Base-by-base conservation (phyloP, 1,284 basidiomycete species). In the Takashimella koratensis region DNA sequence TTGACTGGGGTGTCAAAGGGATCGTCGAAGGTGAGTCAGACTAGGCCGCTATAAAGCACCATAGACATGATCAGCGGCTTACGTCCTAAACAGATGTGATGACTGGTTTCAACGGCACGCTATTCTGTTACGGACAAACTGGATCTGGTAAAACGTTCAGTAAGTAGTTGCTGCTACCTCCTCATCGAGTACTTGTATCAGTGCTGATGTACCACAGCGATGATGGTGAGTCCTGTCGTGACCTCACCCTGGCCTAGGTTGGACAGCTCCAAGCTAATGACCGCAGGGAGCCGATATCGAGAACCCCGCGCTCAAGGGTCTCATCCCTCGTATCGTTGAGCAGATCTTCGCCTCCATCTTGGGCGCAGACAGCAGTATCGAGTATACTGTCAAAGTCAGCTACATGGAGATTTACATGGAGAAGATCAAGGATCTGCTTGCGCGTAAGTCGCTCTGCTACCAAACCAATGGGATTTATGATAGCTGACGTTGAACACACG, bases 331-430 rank as follows among this genome's bases (percentile, higher is more conserved):
- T 54, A 98, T 98, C 68, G 96, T 95, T 3, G 94, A 98, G 74
- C 95, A 98, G 76, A 98, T 99, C 74, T 99, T 99, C 74, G 88
- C 93, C 59, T 93, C 91, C 51, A 99, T 99, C 74, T 86, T 96
- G 62, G 85, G 90, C 65, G 96, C 94, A 52, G 95, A 98, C 65
- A 84, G 90, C 41, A 90, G 92, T 73, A 80, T 98, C 59, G 96
- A 99, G 76, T 99, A 98, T 75, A 85, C 98, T 54, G 96, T 99
- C 75, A 99, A 99, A 79, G 96, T 98, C 51, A 97, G 93, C 36
- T 99, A 98, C 76, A 97, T 99, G 93, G 96, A 99, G 76, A 98
- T 99, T 63, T 99, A 99, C 78, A 84, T 98, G 71, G 96, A 99
- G 78, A 85, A 87, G 62, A 94, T 99, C 66, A 84, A 95, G 54